A percentile compares a stretch with the other conserved stretches of the same genome.
Evolutionary conservation across 1,284 basidiomycete genomes (phyloP).

Genomic region (Ganoderma boninense): DNA sequence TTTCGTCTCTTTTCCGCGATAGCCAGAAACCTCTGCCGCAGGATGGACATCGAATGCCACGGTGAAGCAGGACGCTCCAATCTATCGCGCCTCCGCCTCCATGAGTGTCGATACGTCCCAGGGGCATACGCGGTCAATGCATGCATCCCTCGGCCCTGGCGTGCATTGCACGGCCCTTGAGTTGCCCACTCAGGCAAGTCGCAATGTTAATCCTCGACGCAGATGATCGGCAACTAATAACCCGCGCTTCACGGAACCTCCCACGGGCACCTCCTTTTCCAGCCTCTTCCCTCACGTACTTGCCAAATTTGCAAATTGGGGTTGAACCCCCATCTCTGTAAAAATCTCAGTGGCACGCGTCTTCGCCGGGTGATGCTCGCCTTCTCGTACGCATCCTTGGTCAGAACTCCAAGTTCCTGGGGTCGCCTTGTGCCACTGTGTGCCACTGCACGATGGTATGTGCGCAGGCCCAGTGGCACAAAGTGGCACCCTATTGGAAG

Average conservation of each 20-base stretch:
- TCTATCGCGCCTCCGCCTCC: not conserved
- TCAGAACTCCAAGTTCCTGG: conserved; percentile 1
- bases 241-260: not conserved
- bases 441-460: not conserved
- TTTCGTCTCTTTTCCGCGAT: not conserved
- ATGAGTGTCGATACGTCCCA: not conserved
- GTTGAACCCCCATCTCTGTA: conserved; percentile 17
- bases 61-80: not conserved
- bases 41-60: not conserved
- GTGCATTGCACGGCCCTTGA: not conserved
- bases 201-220: not conserved
- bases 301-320: conserved; percentile 8
- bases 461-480: not conserved
- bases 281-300: not conserved
- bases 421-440: conserved; percentile 8
- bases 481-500: not conserved
- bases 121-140: not conserved
- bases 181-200: conserved; percentile 1
- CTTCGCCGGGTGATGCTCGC: not conserved
- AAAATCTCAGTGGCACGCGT: conserved; percentile 8
- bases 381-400: not conserved
- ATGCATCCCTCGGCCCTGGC: not conserved
- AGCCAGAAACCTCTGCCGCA: not conserved
- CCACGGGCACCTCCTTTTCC: not conserved
- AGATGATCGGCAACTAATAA: not conserved